These are phyloP conservation scores for Aspergillus diversus DNA, from an alignment of 495 filamentous ascomycete species.

Conservation along the genomic window DNA sequence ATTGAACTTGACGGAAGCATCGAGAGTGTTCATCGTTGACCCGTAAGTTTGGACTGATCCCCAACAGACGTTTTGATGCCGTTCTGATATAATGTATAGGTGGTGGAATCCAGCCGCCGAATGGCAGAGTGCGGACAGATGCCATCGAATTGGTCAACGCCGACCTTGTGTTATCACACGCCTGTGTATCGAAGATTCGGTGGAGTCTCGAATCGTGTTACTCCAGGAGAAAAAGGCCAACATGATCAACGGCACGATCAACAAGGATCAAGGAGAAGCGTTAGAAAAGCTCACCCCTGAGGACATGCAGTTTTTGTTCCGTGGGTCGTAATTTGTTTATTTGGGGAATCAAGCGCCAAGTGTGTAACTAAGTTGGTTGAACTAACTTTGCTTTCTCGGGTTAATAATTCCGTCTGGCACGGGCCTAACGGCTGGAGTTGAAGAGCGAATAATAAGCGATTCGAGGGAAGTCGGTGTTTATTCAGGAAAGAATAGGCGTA, in stretches of 20 bases:
- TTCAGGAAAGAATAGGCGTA: no score
- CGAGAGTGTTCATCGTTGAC: conserved; percentile 91
- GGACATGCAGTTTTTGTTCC: conserved; percentile 94
- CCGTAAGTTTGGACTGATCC: conserved; percentile 60
- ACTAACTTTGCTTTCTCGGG: conserved; percentile 1
- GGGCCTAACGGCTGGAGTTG: neutral
- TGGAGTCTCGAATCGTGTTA: conserved; percentile 91
- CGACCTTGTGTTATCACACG: conserved; percentile 93
- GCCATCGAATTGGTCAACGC: conserved; percentile 94
- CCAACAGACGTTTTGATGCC: conserved; percentile 1
- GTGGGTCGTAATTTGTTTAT: conserved; percentile 52
- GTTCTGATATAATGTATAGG: conserved; percentile 40
- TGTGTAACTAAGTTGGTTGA: neutral
- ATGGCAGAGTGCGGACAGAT: conserved; percentile 96
- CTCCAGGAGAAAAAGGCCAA: conserved; percentile 97
- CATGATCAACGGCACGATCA: conserved; percentile 95
- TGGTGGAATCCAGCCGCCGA: conserved; percentile 99
- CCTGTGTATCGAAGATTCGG: conserved; percentile 92
- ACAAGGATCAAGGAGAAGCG: conserved; percentile 77
- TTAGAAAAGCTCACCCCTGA: conserved; percentile 88
- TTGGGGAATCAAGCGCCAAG: neutral
- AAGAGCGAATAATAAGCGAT: neutral
- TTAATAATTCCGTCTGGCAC: neutral
- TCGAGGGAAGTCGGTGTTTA: neutral
- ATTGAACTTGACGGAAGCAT: conserved; percentile 92